Conservation (phyloP, 345 rosid species). For the Rhodamnia rubescens region DNA sequence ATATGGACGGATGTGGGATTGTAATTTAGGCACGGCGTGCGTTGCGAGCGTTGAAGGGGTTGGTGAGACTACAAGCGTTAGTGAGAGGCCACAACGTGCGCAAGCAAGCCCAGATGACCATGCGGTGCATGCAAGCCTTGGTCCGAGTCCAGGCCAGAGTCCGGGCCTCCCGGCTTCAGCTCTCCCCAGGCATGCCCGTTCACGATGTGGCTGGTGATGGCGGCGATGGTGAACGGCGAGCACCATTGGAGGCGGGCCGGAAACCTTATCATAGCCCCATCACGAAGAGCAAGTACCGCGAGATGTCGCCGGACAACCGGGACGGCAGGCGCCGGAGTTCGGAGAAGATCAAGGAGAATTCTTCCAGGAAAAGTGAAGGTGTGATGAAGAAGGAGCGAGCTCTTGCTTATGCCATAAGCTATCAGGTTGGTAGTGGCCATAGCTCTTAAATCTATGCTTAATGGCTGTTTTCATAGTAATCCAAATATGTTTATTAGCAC, state of each 20-base stretch:
- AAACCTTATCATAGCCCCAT: neutral
- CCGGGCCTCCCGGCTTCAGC: conserved; percentile 61
- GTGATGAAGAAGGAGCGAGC: conserved; percentile 73
- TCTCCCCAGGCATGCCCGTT: conserved; percentile 36
- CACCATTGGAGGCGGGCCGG: neutral
- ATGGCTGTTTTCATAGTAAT: neutral
- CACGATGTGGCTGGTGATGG: conserved; percentile 13
- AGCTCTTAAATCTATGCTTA: neutral
- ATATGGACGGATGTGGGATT: neutral
- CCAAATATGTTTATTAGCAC: neutral
- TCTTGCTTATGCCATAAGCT: conserved; percentile 87
- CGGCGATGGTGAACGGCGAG: neutral
- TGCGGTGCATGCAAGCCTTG: conserved; percentile 96
- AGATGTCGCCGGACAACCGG: conserved; percentile 7
- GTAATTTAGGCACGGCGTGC: conserved; percentile 74
- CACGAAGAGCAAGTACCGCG: conserved; percentile 9
- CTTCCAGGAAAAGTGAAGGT: conserved; percentile 41
- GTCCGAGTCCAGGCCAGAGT: conserved; percentile 94
- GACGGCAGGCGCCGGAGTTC: conserved; percentile 33
- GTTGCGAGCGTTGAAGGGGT: conserved; percentile 77
- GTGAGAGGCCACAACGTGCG: conserved; percentile 94
- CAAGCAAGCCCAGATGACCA: conserved; percentile 94
- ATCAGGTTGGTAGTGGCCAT: conserved; percentile 35
- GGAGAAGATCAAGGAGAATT: conserved; percentile 25
- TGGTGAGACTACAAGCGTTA: conserved; percentile 88